Evolutionary conservation across 2,329 filamentous ascomycete species (phyloP).

Genomic region (Exophiala spinifera): DNA sequence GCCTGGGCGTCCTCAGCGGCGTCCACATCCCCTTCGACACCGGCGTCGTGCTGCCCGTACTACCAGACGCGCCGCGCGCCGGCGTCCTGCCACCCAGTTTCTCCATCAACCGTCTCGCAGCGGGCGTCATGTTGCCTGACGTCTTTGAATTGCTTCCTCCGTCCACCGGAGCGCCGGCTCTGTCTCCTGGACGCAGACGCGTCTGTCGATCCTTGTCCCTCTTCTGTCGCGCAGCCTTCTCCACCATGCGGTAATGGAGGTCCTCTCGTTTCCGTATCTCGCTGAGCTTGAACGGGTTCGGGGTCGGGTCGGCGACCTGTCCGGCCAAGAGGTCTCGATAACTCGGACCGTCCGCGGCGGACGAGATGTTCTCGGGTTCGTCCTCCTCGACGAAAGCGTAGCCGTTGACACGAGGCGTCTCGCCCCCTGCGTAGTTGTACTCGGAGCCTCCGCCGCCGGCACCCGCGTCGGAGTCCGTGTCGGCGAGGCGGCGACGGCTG

Average conservation of each 20-base stretch:
- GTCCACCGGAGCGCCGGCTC: slow-evolving; percentile 20
- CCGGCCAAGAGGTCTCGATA: slow-evolving; percentile 33
- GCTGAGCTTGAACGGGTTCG: slow-evolving; percentile 76
- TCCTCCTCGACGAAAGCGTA: slow-evolving; percentile 91
- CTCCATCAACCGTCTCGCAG: slow-evolving; percentile 42
- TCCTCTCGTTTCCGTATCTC: slow-evolving; percentile 74
- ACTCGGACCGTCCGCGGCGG: slow-evolving; percentile 51
- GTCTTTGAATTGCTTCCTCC: slow-evolving; percentile 22
- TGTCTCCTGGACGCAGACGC: slow-evolving; percentile 1
- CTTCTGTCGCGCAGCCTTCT: slow-evolving; percentile 46
- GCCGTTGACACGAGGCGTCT: slow-evolving; percentile 87
- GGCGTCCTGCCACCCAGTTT: slow-evolving; percentile 39
- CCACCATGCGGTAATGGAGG: slow-evolving; percentile 82
- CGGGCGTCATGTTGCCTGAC: slow-evolving; percentile 39
- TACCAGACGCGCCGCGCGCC: slow-evolving; percentile 11
- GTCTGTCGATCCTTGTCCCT: slow-evolving; percentile 25
- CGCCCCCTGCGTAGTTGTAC: slow-evolving; percentile 61
- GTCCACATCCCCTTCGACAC: slow-evolving; percentile 35
- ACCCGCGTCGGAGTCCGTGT: slow-evolving; percentile 52
- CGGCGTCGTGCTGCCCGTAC: slow-evolving; percentile 14
- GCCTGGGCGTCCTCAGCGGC: slow-evolving; percentile 37
- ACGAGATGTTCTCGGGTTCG: slow-evolving; percentile 39
- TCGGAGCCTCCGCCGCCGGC: slow-evolving; percentile 43
- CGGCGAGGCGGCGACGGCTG: slow-evolving; percentile 70
- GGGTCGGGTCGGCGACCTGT: slow-evolving; percentile 49